These are phyloP conservation scores for Punica granatum DNA, from an alignment of 345 rosid genomes.

Conservation along the genomic window DNA sequence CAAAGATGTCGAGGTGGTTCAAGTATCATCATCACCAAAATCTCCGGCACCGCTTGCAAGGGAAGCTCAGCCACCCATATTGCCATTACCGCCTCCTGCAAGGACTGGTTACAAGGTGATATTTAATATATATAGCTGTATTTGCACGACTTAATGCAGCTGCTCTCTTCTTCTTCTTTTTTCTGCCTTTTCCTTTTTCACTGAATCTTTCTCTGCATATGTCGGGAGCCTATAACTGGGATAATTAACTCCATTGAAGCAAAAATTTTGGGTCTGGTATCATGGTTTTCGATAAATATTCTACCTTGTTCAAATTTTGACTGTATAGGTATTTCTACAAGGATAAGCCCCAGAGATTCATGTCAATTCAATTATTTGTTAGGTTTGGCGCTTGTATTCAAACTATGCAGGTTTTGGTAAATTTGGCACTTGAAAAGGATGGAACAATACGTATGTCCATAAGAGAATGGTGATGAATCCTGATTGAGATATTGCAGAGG, in stretches of 20 bases:
- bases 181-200: neutral
- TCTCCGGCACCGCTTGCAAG: constrained; percentile 36
- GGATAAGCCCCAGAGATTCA: neutral
- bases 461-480: neutral
- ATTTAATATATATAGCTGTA: neutral
- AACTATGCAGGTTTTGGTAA: neutral
- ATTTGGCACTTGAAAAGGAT: neutral
- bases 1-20: constrained; percentile 70
- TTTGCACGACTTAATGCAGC: neutral
- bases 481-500: no score
- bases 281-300: neutral
- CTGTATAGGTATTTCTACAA: neutral
- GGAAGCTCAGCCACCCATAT: constrained; percentile 69
- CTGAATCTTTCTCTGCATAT: neutral
- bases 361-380: neutral
- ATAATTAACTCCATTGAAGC: neutral
- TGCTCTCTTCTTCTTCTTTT: neutral
- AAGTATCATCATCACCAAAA: constrained; percentile 41
- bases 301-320: neutral
- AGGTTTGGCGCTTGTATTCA: neutral
- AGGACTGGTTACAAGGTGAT: constrained; percentile 50
- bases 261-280: neutral
- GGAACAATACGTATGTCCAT: neutral
- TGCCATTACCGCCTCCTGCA: constrained; percentile 70
- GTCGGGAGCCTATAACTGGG: neutral